These are phyloP conservation scores for Ophiostoma ulmi DNA, from an alignment of 2,329 filamentous ascomycete species.

Conservation along the genomic window DNA sequence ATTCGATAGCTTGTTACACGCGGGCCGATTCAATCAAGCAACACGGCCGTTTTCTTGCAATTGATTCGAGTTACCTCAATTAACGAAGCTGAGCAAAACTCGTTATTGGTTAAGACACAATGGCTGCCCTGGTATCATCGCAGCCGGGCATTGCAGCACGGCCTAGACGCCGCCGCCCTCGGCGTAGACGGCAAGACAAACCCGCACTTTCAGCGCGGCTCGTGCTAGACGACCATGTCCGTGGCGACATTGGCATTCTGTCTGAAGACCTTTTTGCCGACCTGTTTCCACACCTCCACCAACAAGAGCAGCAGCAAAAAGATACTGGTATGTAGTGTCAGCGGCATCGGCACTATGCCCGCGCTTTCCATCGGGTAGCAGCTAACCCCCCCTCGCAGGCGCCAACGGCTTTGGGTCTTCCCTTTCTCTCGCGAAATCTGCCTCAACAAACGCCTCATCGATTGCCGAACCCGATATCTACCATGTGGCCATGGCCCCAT, in stretches of 20 bases:
- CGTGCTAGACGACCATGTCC: conserved; percentile 77
- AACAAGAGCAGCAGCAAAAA: conserved; percentile 31
- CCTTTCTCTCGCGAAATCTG: conserved; percentile 19
- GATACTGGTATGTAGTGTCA: conserved; percentile 37
- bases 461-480: conserved; percentile 40
- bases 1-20: neutral
- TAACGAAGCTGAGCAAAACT: neutral
- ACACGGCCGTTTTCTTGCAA: neutral
- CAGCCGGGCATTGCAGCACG: conserved; percentile 1
- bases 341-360: neutral
- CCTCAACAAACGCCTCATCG: conserved; percentile 19
- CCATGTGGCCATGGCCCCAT: conserved; percentile 69
- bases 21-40: neutral
- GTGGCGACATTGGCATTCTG: conserved; percentile 77
- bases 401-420: conserved; percentile 23
- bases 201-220: conserved; percentile 72
- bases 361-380: neutral
- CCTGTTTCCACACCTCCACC: conserved; percentile 60
- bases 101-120: neutral
- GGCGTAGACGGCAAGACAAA: conserved; percentile 61
- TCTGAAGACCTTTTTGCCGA: conserved; percentile 82
- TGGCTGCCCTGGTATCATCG: conserved; percentile 1
- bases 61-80: neutral
- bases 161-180: conserved; percentile 31
- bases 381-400: conserved; percentile 7